Base-by-base conservation (phyloP, 441 rosid species). In the Metrosideros polymorpha region DNA sequence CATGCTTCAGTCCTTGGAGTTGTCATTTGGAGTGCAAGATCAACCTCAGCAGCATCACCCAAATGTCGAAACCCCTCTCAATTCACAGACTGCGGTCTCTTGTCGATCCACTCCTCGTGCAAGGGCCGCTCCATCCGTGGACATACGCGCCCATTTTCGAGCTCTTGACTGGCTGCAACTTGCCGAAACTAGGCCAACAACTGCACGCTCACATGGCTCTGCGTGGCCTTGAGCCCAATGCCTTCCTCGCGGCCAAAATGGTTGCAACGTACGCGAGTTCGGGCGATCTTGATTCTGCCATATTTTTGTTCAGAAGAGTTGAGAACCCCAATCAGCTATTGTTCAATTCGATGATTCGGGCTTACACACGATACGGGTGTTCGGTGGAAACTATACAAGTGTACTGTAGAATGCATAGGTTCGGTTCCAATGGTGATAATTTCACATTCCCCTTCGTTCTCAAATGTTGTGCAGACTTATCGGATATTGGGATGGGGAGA, bases 161-260 rank as follows among this genome's bases (percentile, higher is more conserved):
- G 83, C 82, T 85, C 49, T 71, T 85, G 82, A 85, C 86, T 0
- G 86, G 86, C 57, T 35, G 52, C 56, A 13, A 35, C 51, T 50
- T 61, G 32, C 82, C 25, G 82, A 85, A 50, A 22, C 83, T 85
- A 25, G 86, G 86, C 45, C 86, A 71, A 51, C 86, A 85, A 71
- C 82, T 85, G 29, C 86, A 85, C 57, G 83, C 83, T 47, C 76
- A 85, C 57, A 66, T 85, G 82, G 55, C 52, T 53, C 82, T 84
- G 19, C 89, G 85, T 14, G 89, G 86, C 76, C 56, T 87, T 59
- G 56, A 42, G 32, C 86, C 86, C 89, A 87, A 84, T 59, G 75
- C 86, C 4, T 87, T 84, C 86, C 89, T 87, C 84, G 82, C 57
- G 29, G 89, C 89, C 85, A 87, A 87, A 52, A 87, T 87, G 89